Percentiles rank a stretch among this genome's conserved stretches.
These are phyloP conservation scores for Colletotrichum sp. DNA, from an alignment of 2,329 filamentous ascomycete species.

Conservation along the genomic window DNA sequence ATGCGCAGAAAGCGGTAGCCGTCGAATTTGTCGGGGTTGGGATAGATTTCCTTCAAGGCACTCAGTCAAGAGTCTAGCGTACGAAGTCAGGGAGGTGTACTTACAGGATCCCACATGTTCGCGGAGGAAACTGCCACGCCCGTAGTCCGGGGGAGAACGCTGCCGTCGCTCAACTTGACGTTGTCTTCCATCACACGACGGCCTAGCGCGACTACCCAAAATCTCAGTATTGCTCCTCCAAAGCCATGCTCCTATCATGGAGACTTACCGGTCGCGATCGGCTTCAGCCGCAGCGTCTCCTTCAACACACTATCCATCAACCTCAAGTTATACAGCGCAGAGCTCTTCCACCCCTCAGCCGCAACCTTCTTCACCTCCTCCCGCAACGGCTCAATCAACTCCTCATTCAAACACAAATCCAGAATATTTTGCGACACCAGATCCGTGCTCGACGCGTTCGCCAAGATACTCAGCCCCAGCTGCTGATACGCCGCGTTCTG, in stretches of 20 bases:
- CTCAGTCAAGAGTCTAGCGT: neutral
- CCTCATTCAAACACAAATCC: conserved; percentile 41
- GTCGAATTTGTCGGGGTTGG: neutral
- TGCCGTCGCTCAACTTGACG: neutral
- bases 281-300: conserved; percentile 35
- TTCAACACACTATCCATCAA: conserved; percentile 47
- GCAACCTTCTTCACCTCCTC: conserved; percentile 43
- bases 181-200: neutral
- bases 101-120: neutral
- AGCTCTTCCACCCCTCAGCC: conserved; percentile 38
- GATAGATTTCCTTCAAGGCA: neutral
- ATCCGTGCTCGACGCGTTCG: conserved; percentile 47
- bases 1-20: conserved; percentile 1
- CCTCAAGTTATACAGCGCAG: conserved; percentile 39
- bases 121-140: neutral
- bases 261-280: neutral
- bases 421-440: conserved; percentile 39
- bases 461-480: conserved; percentile 73
- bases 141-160: neutral
- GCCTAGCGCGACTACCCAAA: neutral
- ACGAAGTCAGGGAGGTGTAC: neutral
- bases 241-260: neutral
- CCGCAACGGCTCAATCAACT: conserved; percentile 42
- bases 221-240: neutral
- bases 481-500: conserved; percentile 75